Conservation (phyloP, 1,284 basidiomycete genomes). For the Ceratobasidium sp. region DNA sequence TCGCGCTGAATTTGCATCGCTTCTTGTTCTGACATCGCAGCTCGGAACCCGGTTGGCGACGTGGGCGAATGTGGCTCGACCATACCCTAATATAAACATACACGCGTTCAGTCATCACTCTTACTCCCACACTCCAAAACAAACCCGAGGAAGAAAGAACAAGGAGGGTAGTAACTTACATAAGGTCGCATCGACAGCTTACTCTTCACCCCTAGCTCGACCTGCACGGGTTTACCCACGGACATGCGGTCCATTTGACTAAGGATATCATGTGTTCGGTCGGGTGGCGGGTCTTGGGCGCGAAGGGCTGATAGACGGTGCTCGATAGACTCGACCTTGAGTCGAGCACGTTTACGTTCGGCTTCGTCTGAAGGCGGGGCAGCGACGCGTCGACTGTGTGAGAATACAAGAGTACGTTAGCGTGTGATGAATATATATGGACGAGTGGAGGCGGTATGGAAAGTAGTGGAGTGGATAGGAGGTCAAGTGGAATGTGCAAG, state of each 20-base stretch:
- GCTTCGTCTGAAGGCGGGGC: slow-evolving; percentile 34
- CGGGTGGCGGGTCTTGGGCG: slow-evolving; percentile 8
- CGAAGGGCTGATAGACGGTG: slow-evolving; percentile 6
- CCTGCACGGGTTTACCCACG: slow-evolving; percentile 32
- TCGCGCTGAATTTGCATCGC: slow-evolving; percentile 34
- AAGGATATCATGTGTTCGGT: slow-evolving; percentile 13
- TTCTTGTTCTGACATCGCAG: slow-evolving; percentile 35
- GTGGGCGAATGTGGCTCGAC: slow-evolving; percentile 23
- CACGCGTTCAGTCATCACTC: neutral
- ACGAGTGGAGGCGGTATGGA: too few relatives aligned
- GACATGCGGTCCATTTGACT: slow-evolving; percentile 29
- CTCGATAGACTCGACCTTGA: slow-evolving; percentile 33
- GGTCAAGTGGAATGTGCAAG: too few relatives aligned
- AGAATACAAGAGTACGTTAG: too few relatives aligned
- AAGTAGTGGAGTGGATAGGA: too few relatives aligned
- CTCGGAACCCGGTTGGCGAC: slow-evolving; percentile 14
- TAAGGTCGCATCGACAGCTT: slow-evolving; percentile 31
- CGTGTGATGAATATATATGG: slow-evolving; percentile 3
- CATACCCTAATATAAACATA: slow-evolving; percentile 10
- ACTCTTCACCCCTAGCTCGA: slow-evolving; percentile 28
- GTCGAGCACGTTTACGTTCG: slow-evolving; percentile 28
- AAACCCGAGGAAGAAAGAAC: neutral
- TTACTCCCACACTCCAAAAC: neutral
- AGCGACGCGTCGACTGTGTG: slow-evolving; percentile 27
- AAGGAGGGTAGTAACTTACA: neutral